phyloP scores from a whole-genome alignment of 495 filamentous ascomycete genomes.

The Neurospora sp. region DNA sequence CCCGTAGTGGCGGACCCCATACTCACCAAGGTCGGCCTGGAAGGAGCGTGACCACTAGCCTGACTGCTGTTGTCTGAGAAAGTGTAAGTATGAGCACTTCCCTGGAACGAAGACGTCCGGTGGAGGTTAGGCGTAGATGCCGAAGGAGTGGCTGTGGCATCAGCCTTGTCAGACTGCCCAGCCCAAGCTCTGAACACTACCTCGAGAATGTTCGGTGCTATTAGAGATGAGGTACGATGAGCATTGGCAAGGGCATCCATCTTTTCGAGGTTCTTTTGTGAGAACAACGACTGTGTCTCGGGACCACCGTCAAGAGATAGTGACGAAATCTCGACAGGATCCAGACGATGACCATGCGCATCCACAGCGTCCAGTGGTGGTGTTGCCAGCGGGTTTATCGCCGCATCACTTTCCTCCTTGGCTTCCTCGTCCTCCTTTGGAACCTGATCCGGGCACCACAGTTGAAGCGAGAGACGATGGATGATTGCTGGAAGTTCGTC shows the following conservation, averaged over 20 bases:
- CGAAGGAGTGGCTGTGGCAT: conserved; percentile 45
- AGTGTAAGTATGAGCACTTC: conserved; percentile 51
- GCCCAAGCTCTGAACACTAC: conserved; percentile 89
- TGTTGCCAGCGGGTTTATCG: conserved; percentile 68
- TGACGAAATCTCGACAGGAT: conserved; percentile 60
- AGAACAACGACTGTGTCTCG: conserved; percentile 76
- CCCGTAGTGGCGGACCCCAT: conserved; percentile 46
- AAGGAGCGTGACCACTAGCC: conserved; percentile 35
- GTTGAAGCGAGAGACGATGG: conserved; percentile 75
- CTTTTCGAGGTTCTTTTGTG: conserved; percentile 76
- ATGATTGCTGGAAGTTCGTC: conserved; percentile 95
- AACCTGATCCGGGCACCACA: conserved; percentile 85
- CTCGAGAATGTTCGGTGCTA: conserved; percentile 73
- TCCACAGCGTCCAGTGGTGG: conserved; percentile 72
- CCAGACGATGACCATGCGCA: conserved; percentile 61
- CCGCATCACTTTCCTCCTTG: conserved; percentile 36
- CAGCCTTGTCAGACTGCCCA: conserved; percentile 60
- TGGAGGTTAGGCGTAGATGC: conserved; percentile 44
- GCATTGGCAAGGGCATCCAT: conserved; percentile 68
- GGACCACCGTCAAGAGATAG: conserved; percentile 65
- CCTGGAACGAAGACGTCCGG: conserved; percentile 51
- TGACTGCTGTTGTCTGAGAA: conserved; percentile 47
- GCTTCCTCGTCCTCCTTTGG: conserved; percentile 41
- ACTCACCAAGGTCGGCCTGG: conserved; percentile 36
- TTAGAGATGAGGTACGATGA: conserved; percentile 76